Base-by-base conservation (phyloP, 2,329 filamentous ascomycete genomes). In the Apiospora kogelbergensis region DNA sequence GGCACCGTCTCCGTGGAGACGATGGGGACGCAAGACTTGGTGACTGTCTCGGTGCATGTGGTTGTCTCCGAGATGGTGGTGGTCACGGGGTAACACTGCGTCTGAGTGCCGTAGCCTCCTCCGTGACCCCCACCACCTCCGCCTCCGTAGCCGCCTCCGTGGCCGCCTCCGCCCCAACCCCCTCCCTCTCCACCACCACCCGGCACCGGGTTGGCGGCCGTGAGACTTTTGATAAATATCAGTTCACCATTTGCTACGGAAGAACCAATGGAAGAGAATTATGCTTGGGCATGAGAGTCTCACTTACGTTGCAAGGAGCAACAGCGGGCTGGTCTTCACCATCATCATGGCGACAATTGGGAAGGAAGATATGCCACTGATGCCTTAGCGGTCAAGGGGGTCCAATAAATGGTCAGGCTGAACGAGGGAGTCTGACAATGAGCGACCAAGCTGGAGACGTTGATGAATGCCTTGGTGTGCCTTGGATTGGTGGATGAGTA, bases 281-380 rank as follows among this genome's bases (percentile, higher is more conserved):
- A 9, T 6, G 40, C 13, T 1, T n/a, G 6, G 6, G 40, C 10
- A 7, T 20, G 9, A 3, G 40, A 22, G 0, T 1, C 6, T 20
- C 3, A 53, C 65, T 46, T 53, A 66, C 65, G 44, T 22, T 30
- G 65, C 65, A 11, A 66, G 26, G 3, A 66, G 65, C n/a, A 66
- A 17, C n/a, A 66, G 17, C 20, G 26, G 45, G 13, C 33, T 48
- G 20, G 40, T 11, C 44, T 53, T 66, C 24, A 46, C 33, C 65
- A 66, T n/a, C 42, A 41, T 66, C 1, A 5, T 53, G 44, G 22
- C 4, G 45, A 42, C 5, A 26, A 6, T 7, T 33, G 33, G 33
- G 9, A 11, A 24, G 4, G 37, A 37, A 13, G 22, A 26, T 15
- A 17, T 65, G 1, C 20, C 6, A n/a, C 6, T 42, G 24, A 17